Conservation (phyloP, 768 basidiomycete species). For the Crepidotus variabilis region DNA sequence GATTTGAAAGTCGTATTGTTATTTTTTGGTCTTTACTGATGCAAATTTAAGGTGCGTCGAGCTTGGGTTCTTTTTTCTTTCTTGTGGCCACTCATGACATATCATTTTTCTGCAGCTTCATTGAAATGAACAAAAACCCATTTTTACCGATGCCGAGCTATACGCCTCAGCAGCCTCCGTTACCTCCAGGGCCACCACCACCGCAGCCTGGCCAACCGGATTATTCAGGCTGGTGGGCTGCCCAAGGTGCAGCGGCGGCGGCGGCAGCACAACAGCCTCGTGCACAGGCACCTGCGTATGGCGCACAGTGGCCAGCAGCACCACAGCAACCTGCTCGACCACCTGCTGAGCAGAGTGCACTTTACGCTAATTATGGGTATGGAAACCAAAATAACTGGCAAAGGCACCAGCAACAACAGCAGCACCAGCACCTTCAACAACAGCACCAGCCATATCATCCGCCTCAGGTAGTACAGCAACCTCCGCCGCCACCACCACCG, state of each 20-base stretch:
- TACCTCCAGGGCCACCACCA: conserved; percentile 78
- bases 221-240: conserved; percentile 77
- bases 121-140: conserved; percentile 78
- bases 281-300: conserved; percentile 45
- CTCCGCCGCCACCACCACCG: conserved; percentile 51
- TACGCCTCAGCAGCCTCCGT: conserved; percentile 68
- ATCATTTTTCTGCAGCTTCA: not conserved
- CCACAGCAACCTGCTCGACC: conserved; percentile 59
- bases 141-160: conserved; percentile 70
- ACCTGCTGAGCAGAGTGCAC: conserved; percentile 73
- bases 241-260: no score
- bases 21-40: not conserved
- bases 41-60: not conserved
- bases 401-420: conserved; percentile 67
- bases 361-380: conserved; percentile 93
- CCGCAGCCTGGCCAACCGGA: conserved; percentile 65
- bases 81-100: not conserved
- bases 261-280: conserved; percentile 44
- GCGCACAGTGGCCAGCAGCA: conserved; percentile 54
- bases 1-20: no score
- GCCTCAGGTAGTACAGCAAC: conserved; percentile 50
- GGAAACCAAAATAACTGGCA: conserved; percentile 67
- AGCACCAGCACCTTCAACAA: conserved; percentile 49
- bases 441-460: conserved; percentile 41
- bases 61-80: not conserved